Base-by-base conservation (phyloP, 495 filamentous ascomycete genomes). In the Diplogelasinospora grovesii region DNA sequence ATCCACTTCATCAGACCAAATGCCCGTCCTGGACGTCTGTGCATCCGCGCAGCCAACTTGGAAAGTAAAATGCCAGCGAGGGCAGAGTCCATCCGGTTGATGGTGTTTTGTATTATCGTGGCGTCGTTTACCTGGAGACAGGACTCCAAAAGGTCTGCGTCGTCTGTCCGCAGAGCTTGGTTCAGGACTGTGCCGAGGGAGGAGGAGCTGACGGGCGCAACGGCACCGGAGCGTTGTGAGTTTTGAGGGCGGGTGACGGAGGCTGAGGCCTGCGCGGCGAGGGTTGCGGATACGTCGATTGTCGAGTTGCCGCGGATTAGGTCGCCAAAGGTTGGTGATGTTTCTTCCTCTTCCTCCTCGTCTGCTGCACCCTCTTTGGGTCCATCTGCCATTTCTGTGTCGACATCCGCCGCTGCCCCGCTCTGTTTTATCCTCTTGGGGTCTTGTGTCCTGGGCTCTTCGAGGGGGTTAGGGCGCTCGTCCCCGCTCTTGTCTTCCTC, bases 1-100 rank as follows among this genome's bases (percentile, higher is more conserved):
- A 96, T 82, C 92, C 92, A 98, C 11, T 83, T 76, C 70, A 95
- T 89, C n/a, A 98, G 77, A 47, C 78, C 83, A 21, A 87, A 86
- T 11, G 92, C 89, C 37, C 92, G 78, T 18, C 89, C 92, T 4
- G 92, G 92, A 15, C 86, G 76, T 45, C 83, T 77, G 52, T 94
- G 82, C 59, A 98, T 77, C 48, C 88, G 79, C 53, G 93, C 84
- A 9, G 92, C 86, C 22, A 98, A 75, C 52, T 82, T 85, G 54
- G 83, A 78, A 33, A 97, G 75, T 19, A 98, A 73, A 9, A 63
- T 74, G 10, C 79, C 76, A 5, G 88, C 89, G 25, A 94, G 77
- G 1, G 79, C 72, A 8, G 92, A 93, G 48, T 89, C 86, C 24
- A 98, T 75, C 35, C 89, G 81, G 51, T 94, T 82, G 42, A 98